A percentile compares a stretch with the other conserved stretches of the same genome.
Evolutionary conservation across 1,139 yeast genomes (phyloP).

Genomic region (Geotrichum siamense): DNA sequence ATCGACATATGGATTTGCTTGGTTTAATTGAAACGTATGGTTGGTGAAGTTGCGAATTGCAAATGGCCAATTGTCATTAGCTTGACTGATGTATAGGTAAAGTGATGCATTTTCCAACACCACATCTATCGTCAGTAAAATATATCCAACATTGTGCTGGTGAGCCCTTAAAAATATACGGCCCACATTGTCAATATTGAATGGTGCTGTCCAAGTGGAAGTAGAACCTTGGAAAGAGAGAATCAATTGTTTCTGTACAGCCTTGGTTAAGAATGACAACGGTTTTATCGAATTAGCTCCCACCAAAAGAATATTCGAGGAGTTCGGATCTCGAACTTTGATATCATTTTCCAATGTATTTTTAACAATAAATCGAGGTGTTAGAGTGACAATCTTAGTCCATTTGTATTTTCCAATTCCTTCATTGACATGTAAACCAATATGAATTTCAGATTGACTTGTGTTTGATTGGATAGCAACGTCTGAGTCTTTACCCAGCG

Average conservation of each 20-base stretch:
- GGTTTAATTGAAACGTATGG: constrained; percentile 75
- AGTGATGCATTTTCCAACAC: constrained; percentile 74
- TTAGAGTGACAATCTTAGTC: constrained; percentile 68
- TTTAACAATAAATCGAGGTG: constrained; percentile 74
- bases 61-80: constrained; percentile 83
- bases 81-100: constrained; percentile 66
- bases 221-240: constrained; percentile 50
- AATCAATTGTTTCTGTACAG: constrained; percentile 46
- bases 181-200: constrained; percentile 76
- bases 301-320: constrained; percentile 32
- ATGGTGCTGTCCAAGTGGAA: constrained; percentile 78
- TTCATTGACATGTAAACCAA: constrained; percentile 70
- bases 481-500: constrained; percentile 76
- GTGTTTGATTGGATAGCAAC: constrained; percentile 52
- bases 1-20: constrained; percentile 72
- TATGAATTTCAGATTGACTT: constrained; percentile 49
- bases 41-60: constrained; percentile 86
- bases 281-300: constrained; percentile 51
- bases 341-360: constrained; percentile 55
- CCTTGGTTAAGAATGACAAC: constrained; percentile 51
- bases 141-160: constrained; percentile 57
- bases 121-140: constrained; percentile 63
- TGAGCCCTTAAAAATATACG: constrained; percentile 65
- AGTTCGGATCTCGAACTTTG: constrained; percentile 57
- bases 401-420: constrained; percentile 82